phyloP scores from a whole-genome alignment of 371 early-diverging fungal genomes.

The Mucor ambiguus region DNA sequence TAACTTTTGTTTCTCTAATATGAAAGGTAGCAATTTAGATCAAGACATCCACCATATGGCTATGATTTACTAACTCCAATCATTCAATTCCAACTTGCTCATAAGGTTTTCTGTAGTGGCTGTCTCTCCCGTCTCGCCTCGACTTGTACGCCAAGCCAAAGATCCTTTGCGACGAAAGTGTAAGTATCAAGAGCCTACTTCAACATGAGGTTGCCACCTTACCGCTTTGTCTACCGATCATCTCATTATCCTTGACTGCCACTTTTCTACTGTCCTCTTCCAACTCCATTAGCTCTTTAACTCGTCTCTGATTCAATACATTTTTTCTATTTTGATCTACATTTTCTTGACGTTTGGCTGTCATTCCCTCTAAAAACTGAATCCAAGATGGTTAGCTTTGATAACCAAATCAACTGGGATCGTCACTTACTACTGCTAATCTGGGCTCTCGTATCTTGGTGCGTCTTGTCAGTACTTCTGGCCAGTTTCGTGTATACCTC shows the following conservation, averaged over 20 bases:
- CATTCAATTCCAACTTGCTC: neutral
- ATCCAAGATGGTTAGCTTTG: neutral
- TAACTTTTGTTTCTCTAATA: neutral
- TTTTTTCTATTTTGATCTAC: constrained; percentile 10
- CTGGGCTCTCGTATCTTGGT: constrained; percentile 52
- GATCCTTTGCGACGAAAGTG: constrained; percentile 30
- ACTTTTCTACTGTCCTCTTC: constrained; percentile 27
- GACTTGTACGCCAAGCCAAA: constrained; percentile 46
- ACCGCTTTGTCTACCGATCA: constrained; percentile 59
- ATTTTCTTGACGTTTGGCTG: constrained; percentile 19
- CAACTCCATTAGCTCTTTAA: constrained; percentile 48
- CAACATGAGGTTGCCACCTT: neutral
- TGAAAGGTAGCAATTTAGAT: neutral
- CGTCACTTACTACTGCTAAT: constrained; percentile 37
- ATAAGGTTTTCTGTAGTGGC: neutral
- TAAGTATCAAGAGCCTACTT: too few species aligned
- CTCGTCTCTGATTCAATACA: constrained; percentile 27
- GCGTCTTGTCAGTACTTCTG: constrained; percentile 48
- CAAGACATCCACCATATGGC: neutral
- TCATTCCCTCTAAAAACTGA: constrained; percentile 14
- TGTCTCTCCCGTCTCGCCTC: constrained; percentile 44
- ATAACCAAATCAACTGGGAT: neutral
- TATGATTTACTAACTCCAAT: neutral
- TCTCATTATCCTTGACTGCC: constrained; percentile 33
- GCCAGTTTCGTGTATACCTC: constrained; percentile 54